These are phyloP conservation scores for Penicillium fuscoglaucum DNA, from an alignment of 2,329 filamentous ascomycete species.

Conservation along the genomic window DNA sequence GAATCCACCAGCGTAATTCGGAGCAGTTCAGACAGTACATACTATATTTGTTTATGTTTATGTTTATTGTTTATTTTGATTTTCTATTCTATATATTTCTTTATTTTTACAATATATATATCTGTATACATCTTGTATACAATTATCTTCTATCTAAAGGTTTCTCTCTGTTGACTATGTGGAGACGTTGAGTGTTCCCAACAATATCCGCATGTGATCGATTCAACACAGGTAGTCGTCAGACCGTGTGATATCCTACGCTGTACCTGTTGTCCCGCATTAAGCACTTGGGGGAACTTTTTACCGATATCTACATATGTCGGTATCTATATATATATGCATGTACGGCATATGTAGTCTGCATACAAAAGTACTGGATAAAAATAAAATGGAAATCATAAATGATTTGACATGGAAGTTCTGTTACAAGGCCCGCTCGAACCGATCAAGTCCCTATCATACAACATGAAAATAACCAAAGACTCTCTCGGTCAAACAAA, in stretches of 20 bases:
- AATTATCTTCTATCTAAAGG: no score
- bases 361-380: background rate
- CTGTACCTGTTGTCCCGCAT: background rate
- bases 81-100: background rate
- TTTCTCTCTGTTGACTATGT: background rate
- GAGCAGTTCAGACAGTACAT: background rate
- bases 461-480: slow-evolving; percentile 37
- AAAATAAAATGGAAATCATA: background rate
- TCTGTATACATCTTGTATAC: no score
- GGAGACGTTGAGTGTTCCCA: slow-evolving; percentile 27
- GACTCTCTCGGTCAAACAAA: slow-evolving; percentile 33
- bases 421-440: slow-evolving; percentile 43
- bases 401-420: slow-evolving; percentile 30
- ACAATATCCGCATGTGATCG: slow-evolving; percentile 26
- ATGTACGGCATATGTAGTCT: background rate
- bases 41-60: no score
- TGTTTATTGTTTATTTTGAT: background rate
- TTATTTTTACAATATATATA: background rate
- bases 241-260: slow-evolving; percentile 19
- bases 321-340: background rate
- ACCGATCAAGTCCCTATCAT: slow-evolving; percentile 42
- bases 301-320: background rate
- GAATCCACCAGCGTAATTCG: slow-evolving; percentile 6
- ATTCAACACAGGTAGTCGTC: slow-evolving; percentile 27
- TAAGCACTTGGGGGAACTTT: background rate